Conservation (phyloP, 805 yeast species). For the Metschnikowia baotianmanensis region DNA sequence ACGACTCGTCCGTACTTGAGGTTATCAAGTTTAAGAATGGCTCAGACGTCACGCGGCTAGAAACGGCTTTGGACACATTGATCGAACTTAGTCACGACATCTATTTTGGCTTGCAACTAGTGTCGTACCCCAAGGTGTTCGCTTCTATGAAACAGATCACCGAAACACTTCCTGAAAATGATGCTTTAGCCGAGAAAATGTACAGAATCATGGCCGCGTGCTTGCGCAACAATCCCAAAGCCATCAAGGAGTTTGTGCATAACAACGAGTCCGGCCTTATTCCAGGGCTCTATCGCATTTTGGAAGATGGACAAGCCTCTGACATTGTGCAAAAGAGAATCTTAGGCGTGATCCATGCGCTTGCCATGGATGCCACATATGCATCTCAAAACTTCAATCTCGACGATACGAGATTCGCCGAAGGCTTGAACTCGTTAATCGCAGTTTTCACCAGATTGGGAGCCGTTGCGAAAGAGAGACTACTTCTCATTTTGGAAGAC, state of each 20-base stretch:
- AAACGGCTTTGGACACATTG: conserved; percentile 40
- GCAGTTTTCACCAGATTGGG: conserved; percentile 28
- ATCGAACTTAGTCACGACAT: conserved; percentile 66
- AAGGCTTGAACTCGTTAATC: conserved; percentile 27
- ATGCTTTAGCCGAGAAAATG: conserved; percentile 47
- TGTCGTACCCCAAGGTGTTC: conserved; percentile 36
- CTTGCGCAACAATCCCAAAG: conserved; percentile 71
- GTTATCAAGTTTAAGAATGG: conserved; percentile 11
- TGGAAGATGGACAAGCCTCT: conserved; percentile 19
- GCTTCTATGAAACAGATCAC: conserved; percentile 28
- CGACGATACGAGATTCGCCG: conserved; percentile 9
- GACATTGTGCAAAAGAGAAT: conserved; percentile 44
- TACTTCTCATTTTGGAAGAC: conserved; percentile 49
- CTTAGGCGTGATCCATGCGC: conserved; percentile 51
- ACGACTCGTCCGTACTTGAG: conserved; percentile 14
- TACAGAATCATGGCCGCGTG: conserved; percentile 64
- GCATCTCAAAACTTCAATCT: conserved; percentile 25
- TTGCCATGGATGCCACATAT: conserved; percentile 39
- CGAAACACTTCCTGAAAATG: conserved; percentile 10
- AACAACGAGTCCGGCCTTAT: conserved; percentile 21
- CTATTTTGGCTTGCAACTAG: conserved; percentile 53
- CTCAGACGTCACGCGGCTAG: conserved; percentile 21
- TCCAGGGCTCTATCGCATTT: conserved; percentile 21
- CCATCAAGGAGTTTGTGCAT: conserved; percentile 39
- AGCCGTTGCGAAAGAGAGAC: conserved; percentile 33